These are phyloP conservation scores for Citrus unshiu DNA, from an alignment of 345 rosid species.

Conservation along the genomic window DNA sequence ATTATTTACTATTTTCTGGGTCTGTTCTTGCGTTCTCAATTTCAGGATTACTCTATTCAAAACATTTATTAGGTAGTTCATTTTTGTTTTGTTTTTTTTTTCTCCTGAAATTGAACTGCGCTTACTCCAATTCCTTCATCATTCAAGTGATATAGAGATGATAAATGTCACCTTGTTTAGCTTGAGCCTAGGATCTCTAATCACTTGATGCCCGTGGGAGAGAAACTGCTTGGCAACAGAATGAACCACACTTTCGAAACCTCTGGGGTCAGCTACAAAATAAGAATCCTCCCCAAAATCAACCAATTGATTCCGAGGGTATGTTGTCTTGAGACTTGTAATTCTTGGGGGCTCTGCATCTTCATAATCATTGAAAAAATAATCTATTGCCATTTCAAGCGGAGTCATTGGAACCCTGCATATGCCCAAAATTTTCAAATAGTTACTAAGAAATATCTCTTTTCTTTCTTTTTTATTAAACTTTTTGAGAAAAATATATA, in stretches of 20 bases:
- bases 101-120: too few species aligned
- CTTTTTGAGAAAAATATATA: too few species aligned
- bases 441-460: too few species aligned
- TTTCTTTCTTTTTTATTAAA: too few species aligned
- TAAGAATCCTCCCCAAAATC: slow-evolving; percentile 21
- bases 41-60: too few species aligned
- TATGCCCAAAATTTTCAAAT: too few species aligned
- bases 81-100: too few species aligned
- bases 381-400: slow-evolving; percentile 35
- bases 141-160: too few species aligned
- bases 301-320: slow-evolving; percentile 17
- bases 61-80: too few species aligned
- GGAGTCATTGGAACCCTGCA: slow-evolving; percentile 26
- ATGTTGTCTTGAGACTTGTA: slow-evolving; percentile 29
- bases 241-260: slow-evolving; percentile 20
- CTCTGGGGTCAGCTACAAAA: slow-evolving; percentile 32
- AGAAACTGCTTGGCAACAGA: slow-evolving; percentile 23
- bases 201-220: background rate
- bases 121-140: too few species aligned
- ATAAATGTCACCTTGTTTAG: slow-evolving; percentile 21
- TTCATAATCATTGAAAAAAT: slow-evolving; percentile 26
- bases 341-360: slow-evolving; percentile 33
- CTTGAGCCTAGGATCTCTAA: slow-evolving; percentile 26
- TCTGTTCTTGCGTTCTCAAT: too few species aligned
- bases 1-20: too few species aligned